Evolutionary conservation across 768 basidiomycete genomes (phyloP).

Genomic region (Podaxis carcinomalis): DNA sequence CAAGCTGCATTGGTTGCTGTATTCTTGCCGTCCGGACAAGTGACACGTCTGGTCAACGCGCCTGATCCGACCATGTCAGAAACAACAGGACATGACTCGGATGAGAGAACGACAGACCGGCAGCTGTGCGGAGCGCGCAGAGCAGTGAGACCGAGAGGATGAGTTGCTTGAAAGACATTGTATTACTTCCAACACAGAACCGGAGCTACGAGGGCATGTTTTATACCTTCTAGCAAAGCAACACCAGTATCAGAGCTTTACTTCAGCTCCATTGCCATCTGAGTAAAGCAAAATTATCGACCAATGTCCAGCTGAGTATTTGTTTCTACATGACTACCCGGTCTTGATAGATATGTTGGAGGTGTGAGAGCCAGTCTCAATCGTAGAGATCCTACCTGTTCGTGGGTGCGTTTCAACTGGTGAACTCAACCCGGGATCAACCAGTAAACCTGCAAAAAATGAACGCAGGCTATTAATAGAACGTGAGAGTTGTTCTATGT

Average conservation of each 20-base stretch:
- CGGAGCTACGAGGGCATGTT: neutral
- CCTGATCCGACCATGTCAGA: neutral
- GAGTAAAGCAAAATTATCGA: neutral
- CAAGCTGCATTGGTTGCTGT: slow-evolving; percentile 27
- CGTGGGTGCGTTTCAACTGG: neutral
- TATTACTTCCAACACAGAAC: neutral
- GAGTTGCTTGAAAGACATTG: neutral
- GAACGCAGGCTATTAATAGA: neutral
- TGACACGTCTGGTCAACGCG: slow-evolving; percentile 16
- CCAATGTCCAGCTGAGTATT: neutral
- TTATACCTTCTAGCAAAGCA: neutral
- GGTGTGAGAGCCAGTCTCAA: neutral
- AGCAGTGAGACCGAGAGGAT: neutral
- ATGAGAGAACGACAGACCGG: neutral
- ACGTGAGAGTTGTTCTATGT: neutral
- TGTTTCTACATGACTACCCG: neutral
- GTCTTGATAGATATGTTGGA: neutral
- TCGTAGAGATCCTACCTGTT: neutral
- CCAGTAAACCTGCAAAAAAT: neutral
- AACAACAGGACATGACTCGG: too few species aligned
- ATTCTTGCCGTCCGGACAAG: slow-evolving; percentile 25
- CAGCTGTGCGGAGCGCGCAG: neutral
- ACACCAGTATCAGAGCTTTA: neutral
- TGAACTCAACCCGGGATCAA: neutral
- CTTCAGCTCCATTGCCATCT: neutral